Evolutionary conservation across 371 early-diverging fungal genomes (phyloP).

Genomic region (Mortierella sp.): DNA sequence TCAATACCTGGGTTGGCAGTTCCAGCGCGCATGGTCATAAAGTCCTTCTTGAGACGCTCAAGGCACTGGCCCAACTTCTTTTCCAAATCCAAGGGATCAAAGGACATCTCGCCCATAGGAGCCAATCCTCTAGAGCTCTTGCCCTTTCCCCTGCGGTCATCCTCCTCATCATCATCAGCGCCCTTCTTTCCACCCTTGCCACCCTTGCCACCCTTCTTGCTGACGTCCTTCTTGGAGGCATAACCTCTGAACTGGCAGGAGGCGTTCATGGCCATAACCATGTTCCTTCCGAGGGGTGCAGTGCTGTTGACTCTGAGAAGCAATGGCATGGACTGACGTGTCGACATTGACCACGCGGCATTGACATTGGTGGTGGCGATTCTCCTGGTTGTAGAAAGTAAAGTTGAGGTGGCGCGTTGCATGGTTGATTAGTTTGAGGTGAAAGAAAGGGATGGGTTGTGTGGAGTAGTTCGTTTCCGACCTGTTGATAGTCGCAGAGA

Average conservation of each 20-base stretch:
- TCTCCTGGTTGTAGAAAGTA: slow-evolving; percentile 20
- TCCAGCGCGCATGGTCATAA: slow-evolving; percentile 77
- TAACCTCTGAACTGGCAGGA: slow-evolving; percentile 34
- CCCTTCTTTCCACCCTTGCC: slow-evolving; percentile 60
- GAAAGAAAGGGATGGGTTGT: slow-evolving; percentile 1
- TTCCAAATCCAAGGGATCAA: slow-evolving; percentile 56
- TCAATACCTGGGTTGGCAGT: slow-evolving; percentile 81
- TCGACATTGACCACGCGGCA: background rate
- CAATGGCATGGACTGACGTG: slow-evolving; percentile 11
- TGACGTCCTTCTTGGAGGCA: slow-evolving; percentile 54
- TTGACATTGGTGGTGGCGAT: slow-evolving; percentile 8
- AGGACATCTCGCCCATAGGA: slow-evolving; percentile 35
- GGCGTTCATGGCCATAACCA: slow-evolving; percentile 25
- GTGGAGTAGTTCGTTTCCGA: slow-evolving; percentile 3
- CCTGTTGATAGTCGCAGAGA: background rate
- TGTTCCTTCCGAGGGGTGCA: slow-evolving; percentile 22
- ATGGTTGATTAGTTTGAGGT: slow-evolving; percentile 14
- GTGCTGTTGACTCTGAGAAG: slow-evolving; percentile 7
- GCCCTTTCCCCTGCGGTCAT: slow-evolving; percentile 50
- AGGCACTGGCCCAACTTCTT: slow-evolving; percentile 54
- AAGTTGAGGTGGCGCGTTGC: slow-evolving; percentile 41
- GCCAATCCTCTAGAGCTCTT: slow-evolving; percentile 28
- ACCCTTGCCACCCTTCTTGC: slow-evolving; percentile 51
- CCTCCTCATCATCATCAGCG: slow-evolving; percentile 38
- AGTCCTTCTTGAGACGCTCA: slow-evolving; percentile 72